Evolutionary conservation across 2,329 filamentous ascomycete species (phyloP).

Genomic region (Coniochaeta sp.): DNA sequence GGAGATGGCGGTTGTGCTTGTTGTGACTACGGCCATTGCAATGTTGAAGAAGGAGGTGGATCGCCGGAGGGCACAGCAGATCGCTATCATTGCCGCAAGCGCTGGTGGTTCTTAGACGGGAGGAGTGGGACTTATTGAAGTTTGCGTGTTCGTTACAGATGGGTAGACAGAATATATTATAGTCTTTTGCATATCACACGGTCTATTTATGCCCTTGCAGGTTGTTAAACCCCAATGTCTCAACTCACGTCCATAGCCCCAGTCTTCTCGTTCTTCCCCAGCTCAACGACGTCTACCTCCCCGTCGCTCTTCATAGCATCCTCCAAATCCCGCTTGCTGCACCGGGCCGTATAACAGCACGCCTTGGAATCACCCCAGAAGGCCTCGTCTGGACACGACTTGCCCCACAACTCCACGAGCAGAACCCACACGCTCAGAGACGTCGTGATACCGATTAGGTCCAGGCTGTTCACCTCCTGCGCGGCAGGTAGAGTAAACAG

Average conservation of each 20-base stretch:
- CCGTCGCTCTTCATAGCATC: conserved; percentile 15
- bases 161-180: neutral
- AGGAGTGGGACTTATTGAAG: neutral
- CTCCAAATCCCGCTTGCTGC: conserved; percentile 29
- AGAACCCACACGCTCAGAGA: conserved; percentile 37
- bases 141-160: neutral
- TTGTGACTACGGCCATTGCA: conserved; percentile 47
- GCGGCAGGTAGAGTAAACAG: conserved; percentile 46
- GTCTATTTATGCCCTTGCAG: neutral
- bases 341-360: conserved; percentile 30
- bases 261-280: conserved; percentile 19
- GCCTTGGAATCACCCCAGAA: conserved; percentile 28
- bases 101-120: conserved; percentile 5
- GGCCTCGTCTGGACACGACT: conserved; percentile 33
- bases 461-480: conserved; percentile 33
- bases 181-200: neutral
- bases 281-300: conserved; percentile 17
- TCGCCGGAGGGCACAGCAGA: conserved; percentile 43
- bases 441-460: conserved; percentile 36
- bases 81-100: conserved; percentile 31
- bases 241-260: conserved; percentile 15
- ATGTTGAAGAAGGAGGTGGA: conserved; percentile 63
- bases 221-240: neutral
- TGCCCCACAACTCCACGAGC: conserved; percentile 40
- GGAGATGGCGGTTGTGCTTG: conserved; percentile 38